Evolutionary conservation across 2,329 filamentous ascomycete species (phyloP).

Genomic region (Sclerotinia glacialis): DNA sequence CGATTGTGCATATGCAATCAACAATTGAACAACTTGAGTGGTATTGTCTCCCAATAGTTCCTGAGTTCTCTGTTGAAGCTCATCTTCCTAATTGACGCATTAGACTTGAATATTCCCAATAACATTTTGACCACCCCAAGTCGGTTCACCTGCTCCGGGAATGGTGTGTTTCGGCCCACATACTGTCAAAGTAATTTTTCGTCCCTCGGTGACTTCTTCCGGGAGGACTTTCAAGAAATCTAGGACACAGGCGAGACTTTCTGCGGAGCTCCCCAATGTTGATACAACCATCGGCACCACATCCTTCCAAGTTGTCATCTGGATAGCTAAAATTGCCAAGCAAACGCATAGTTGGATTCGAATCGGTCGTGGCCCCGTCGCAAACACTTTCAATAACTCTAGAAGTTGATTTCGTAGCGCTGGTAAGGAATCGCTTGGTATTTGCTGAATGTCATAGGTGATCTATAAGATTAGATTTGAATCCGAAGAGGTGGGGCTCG

Average conservation of each 20-base stretch:
- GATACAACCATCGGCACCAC: slow-evolving; percentile 79
- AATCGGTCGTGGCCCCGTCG: slow-evolving; percentile 77
- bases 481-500: slow-evolving; percentile 5
- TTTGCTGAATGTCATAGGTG: slow-evolving; percentile 90
- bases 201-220: slow-evolving; percentile 97
- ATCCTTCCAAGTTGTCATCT: slow-evolving; percentile 95
- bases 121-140: slow-evolving; percentile 40
- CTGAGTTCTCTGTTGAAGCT: slow-evolving; percentile 78
- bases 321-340: slow-evolving; percentile 89
- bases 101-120: slow-evolving; percentile 45
- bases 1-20: slow-evolving; percentile 88
- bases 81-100: slow-evolving; percentile 78
- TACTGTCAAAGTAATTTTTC: slow-evolving; percentile 99
- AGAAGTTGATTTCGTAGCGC: slow-evolving; percentile 82
- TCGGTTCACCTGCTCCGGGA: slow-evolving; percentile 42
- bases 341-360: slow-evolving; percentile 93
- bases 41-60: slow-evolving; percentile 91
- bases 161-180: slow-evolving; percentile 63
- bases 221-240: slow-evolving; percentile 96
- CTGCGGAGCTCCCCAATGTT: slow-evolving; percentile 70
- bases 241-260: slow-evolving; percentile 81
- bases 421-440: slow-evolving; percentile 70
- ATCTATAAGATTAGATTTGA: slow-evolving; percentile 59
- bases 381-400: slow-evolving; percentile 75
- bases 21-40: slow-evolving; percentile 77